Evolutionary conservation across 148 eudicot genomes (phyloP), one percentile per base, ranked within the genome.

Genomic region (Diospyros lotus): DNA sequence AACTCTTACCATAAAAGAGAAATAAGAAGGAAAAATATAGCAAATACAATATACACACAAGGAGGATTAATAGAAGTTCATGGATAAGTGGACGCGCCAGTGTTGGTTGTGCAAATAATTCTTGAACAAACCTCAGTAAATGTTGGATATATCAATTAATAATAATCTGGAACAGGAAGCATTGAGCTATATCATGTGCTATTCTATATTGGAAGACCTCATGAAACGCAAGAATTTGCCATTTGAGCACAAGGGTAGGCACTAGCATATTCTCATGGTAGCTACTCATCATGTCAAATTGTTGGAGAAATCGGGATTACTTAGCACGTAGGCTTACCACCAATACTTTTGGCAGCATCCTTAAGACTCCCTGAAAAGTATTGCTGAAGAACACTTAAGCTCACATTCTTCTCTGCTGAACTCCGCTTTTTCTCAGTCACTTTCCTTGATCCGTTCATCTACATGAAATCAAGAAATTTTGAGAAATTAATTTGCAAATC

Each of bases 341-440:
- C 98, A 86, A 94, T 86, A 79, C 85, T 84, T 84, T 90, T 92
- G 40, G 98, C 98, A 79, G 97, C 98, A 86, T 94, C 98, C 83
- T 92, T 94, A 9, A 94, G 89, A 75, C 98, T 94, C 77, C 98
- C 98, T 58, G 96, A 88, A 69, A 94, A 94, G 76, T 94, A 90
- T 58, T 90, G 97, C 74, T 94, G 97, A 80, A 94, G 88, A 69
- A 92, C 91, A 80, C 86, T 83, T 63, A 92, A 80, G 78, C 96
- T 89, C 15, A 94, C 93, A 68, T 86, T 82, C 84, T 89, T 94
- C 83, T 94, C 98, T 50, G 96, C 79, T 39, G 88, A 83, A 68
- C 85, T 89, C 72, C 96, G 79, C 75, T 85, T 92, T 81, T 90
- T 92, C 69, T 87, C 97, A 9, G 60, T 9, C 2, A 51, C 74